Conservation (phyloP, 305 asterid species). For the Lippia alba region DNA sequence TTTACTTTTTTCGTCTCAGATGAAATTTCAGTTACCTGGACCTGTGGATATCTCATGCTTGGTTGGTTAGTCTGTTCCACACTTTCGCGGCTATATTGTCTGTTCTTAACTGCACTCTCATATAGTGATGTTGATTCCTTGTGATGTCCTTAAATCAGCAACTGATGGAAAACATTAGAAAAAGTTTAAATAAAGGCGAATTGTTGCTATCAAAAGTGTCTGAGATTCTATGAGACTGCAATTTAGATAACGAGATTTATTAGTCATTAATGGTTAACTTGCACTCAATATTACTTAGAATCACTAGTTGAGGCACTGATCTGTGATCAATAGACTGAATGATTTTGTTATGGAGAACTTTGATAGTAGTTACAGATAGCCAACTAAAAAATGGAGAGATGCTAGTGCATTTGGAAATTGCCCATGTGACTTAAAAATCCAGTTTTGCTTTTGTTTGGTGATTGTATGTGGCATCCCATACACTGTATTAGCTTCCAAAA, state of each 20-base stretch:
- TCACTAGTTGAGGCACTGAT: conserved; percentile 22
- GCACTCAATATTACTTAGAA: conserved; percentile 7
- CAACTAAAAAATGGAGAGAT: background rate
- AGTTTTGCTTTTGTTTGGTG: background rate
- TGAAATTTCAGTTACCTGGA: conserved; percentile 9
- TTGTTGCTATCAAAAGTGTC: too few relatives aligned
- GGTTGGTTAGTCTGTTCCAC: conserved; percentile 18
- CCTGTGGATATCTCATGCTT: conserved; percentile 25
- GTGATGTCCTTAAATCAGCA: background rate
- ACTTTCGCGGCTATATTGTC: background rate
- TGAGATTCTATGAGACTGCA: background rate
- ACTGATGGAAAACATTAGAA: background rate
- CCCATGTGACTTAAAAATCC: background rate
- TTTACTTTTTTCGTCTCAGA: background rate
- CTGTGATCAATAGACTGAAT: background rate
- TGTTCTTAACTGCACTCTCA: conserved; percentile 6
- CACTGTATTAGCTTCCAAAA: background rate
- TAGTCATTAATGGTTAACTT: conserved; percentile 13
- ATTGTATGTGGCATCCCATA: background rate
- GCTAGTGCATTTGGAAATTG: conserved; percentile 7
- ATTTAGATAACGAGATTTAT: conserved; percentile 1
- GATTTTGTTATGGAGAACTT: conserved; percentile 11
- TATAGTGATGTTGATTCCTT: background rate
- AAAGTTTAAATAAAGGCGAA: too few relatives aligned
- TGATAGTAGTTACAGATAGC: background rate